Evolutionary conservation across 2,329 filamentous ascomycete species (phyloP).

Genomic region (Didymellaceae sp.): DNA sequence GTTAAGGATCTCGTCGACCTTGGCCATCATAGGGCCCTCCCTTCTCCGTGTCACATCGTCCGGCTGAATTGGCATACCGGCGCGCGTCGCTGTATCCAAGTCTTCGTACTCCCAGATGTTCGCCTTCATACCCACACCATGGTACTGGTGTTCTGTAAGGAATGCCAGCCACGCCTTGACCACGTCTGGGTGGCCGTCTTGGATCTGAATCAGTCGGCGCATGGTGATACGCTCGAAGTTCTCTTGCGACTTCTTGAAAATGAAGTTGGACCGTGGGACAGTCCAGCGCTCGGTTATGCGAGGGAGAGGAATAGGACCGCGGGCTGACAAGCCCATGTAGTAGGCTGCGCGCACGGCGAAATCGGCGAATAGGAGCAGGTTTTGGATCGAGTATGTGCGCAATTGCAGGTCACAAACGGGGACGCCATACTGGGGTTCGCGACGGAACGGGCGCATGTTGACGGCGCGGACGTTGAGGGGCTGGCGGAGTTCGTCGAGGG

Average conservation of each 20-base stretch:
- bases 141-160: constrained; percentile 87
- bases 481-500: constrained; percentile 41
- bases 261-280: constrained; percentile 85
- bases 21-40: constrained; percentile 41
- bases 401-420: constrained; percentile 91
- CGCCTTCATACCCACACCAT: constrained; percentile 98
- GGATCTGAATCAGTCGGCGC: constrained; percentile 86
- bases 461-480: constrained; percentile 84
- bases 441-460: constrained; percentile 83
- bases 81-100: constrained; percentile 54
- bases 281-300: constrained; percentile 93
- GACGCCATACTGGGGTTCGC: constrained; percentile 74
- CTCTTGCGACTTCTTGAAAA: constrained; percentile 96
- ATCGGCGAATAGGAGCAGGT: constrained; percentile 92
- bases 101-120: constrained; percentile 90
- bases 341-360: constrained; percentile 95
- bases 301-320: constrained; percentile 84
- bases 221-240: constrained; percentile 95
- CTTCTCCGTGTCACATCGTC: constrained; percentile 39
- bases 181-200: constrained; percentile 85
- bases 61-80: constrained; percentile 35
- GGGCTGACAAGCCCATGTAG: constrained; percentile 85
- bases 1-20: constrained; percentile 45
- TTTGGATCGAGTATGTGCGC: constrained; percentile 86
- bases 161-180: constrained; percentile 94